Evolutionary conservation across 805 yeast genomes (phyloP), one percentile per base, ranked within the genome.

Genomic region (Candida caryicola): DNA sequence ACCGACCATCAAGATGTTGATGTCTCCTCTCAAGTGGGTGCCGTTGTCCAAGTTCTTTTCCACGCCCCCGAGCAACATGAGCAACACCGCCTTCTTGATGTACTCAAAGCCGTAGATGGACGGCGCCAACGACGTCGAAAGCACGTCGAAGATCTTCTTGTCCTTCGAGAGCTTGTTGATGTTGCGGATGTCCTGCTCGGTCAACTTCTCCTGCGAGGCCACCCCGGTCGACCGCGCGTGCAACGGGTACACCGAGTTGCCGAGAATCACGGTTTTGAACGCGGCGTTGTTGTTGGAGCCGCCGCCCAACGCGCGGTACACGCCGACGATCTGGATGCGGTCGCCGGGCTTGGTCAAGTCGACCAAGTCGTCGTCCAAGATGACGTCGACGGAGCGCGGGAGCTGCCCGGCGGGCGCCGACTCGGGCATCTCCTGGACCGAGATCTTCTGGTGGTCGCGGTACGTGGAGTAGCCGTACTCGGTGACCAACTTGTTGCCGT

Each of bases 351-450:
- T 93, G 33, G 86, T 84, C 39, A 65, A 69, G 59, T 93, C 99
- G 2, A 93, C 98, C 46, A 93, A 72, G 58, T 93, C 99, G 54
- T 90, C 97, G 60, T 91, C 96, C 52, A 93, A 66, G n/a, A 91
- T 78, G 17, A 91, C 84, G 55, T 93, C 99, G 25, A 93, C 76
- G 2, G 95, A 82, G 53, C 98, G 74, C 25, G 99, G 99, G 46
- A 93, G 72, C 65, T 91, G 98, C 40, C 99, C 99, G 0, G 98
- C 95, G 12, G 98, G 99, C 1, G 98, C 96, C 46, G 82, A 74
- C 66, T 93, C 98, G 1, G 99, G 98, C 87, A 93, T 86, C 66
- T 93, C 99, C 62, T 93, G 99, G 26, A 93, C 83, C 0, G 96
- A 79, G 26, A 93, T 76, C 28, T 88, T 84, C 64, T 93, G 99